Evolutionary conservation across 1,139 yeast species (phyloP).

Genomic region (Geotrichum aggregatum): DNA sequence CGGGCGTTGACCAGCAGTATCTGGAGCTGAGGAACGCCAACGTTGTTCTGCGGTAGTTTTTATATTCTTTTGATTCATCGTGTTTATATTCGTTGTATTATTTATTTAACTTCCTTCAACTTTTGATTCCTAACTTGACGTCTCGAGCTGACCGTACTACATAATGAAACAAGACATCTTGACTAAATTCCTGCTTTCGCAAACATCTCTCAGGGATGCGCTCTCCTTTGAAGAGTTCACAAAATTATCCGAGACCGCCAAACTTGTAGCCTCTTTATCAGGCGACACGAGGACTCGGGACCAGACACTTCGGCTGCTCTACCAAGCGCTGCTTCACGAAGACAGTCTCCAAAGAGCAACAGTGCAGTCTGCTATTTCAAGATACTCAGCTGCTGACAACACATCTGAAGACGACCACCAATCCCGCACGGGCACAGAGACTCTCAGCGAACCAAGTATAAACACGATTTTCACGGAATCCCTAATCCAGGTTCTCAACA

Average conservation of each 20-base stretch:
- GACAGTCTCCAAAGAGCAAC: constrained; percentile 22
- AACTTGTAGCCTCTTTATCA: constrained; percentile 6
- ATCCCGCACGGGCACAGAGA: not conserved
- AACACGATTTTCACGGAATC: constrained; percentile 16
- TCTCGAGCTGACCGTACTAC: no score
- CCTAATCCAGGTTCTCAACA: constrained; percentile 14
- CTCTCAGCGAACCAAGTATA: constrained; percentile 14
- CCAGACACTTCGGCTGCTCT: constrained; percentile 14
- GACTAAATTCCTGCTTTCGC: constrained; percentile 25
- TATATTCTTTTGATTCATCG: not conserved
- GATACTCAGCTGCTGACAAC: constrained; percentile 12
- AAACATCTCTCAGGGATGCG: constrained; percentile 26
- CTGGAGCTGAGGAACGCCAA: constrained; percentile 84
- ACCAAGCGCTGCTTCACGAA: constrained; percentile 21
- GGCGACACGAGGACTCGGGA: constrained; percentile 9
- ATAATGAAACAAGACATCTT: constrained; percentile 23
- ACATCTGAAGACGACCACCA: not conserved
- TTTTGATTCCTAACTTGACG: no score
- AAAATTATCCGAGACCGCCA: constrained; percentile 19
- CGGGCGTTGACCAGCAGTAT: constrained; percentile 92
- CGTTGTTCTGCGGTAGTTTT: constrained; percentile 58
- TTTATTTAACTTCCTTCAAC: not conserved
- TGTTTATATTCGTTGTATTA: not conserved
- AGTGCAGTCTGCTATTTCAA: constrained; percentile 20
- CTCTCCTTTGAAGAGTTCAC: constrained; percentile 23